Base-by-base conservation (phyloP, 106 monocot genomes). In the Hemerocallis citrina region DNA sequence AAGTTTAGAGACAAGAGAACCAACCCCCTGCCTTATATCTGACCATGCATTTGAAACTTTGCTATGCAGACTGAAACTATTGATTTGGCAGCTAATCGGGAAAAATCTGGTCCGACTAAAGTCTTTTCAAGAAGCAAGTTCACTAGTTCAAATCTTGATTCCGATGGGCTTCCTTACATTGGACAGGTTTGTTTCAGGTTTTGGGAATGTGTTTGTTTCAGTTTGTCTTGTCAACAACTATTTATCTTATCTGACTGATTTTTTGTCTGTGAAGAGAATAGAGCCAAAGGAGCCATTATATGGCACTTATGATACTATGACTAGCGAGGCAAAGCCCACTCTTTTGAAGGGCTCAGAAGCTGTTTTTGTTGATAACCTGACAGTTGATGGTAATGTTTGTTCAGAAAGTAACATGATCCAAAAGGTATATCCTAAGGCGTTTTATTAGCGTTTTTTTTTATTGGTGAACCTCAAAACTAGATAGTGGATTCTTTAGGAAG, bases 81-180 rank as follows among this genome's bases (percentile, higher is more conserved):
- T 70, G 87, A 98, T 46, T 85, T 98, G 70, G 57, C 74, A 23
- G 68, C 59, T 20, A 75, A 65, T 19, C 68, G 34, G 43, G 64
- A n/a, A n/a, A n/a, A 52, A 28, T 64, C 68, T 55, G 75, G 66
- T 40, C 42, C 59, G 57, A 17, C 63, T 19, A 77, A 91, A 68
- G 64, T 88, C 9, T 98, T 98, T 75, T 57, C 81, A 10, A 81
- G 75, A 65, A 65, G 91, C 14, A n/a, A 17, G 39, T 44, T 54
- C 1, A 61, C 42, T 30, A 68, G 36, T 17, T 70, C 75, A 11
- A 55, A 65, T 27, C 69, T 85, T 64, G 96, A 88, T 75, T 71
- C 77, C 43, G 96, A 98, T 66, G 96, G 96, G 27, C 96, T 98
- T 85, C 96, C 96, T 45, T 79, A 72, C 41, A 57, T 91, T 79